Evolutionary conservation across 352 stramenopile species (phyloP).

Genomic region (Globisporangium orthogonon): DNA sequence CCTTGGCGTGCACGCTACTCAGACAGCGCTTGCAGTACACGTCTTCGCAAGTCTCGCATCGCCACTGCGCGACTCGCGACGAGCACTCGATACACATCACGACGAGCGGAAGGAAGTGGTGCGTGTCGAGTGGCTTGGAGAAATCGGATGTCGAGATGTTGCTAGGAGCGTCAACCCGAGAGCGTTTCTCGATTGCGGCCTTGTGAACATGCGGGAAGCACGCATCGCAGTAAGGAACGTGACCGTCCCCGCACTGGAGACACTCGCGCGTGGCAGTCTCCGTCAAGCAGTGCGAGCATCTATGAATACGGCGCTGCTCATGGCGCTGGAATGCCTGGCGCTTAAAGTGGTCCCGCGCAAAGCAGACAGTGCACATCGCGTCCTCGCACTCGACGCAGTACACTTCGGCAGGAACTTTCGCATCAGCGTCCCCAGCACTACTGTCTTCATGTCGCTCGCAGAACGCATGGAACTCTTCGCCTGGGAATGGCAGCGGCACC

Average conservation of each 20-base stretch:
- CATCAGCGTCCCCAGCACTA: not conserved
- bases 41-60: slow-evolving; percentile 52
- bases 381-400: slow-evolving; percentile 76
- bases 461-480: slow-evolving; percentile 59
- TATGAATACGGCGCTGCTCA: slow-evolving; percentile 22
- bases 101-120: slow-evolving; percentile 42
- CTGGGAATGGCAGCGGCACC: slow-evolving; percentile 60
- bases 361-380: slow-evolving; percentile 55
- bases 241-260: slow-evolving; percentile 53
- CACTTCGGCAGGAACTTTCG: slow-evolving; percentile 28
- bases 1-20: slow-evolving; percentile 43
- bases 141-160: not conserved
- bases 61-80: slow-evolving; percentile 52
- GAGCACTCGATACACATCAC: slow-evolving; percentile 65
- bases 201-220: slow-evolving; percentile 57
- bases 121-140: slow-evolving; percentile 6
- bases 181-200: not conserved
- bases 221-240: slow-evolving; percentile 57
- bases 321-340: slow-evolving; percentile 42
- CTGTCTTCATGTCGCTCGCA: slow-evolving; percentile 63
- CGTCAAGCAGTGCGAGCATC: slow-evolving; percentile 39
- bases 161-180: not conserved
- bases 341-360: slow-evolving; percentile 50
- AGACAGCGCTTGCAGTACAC: slow-evolving; percentile 70
- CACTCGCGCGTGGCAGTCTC: slow-evolving; percentile 67